A percentile compares a stretch with the other conserved stretches of the same genome.
phyloP scores from a whole-genome alignment of 108 stramenopile species.

The Nitzschia putrida region DNA sequence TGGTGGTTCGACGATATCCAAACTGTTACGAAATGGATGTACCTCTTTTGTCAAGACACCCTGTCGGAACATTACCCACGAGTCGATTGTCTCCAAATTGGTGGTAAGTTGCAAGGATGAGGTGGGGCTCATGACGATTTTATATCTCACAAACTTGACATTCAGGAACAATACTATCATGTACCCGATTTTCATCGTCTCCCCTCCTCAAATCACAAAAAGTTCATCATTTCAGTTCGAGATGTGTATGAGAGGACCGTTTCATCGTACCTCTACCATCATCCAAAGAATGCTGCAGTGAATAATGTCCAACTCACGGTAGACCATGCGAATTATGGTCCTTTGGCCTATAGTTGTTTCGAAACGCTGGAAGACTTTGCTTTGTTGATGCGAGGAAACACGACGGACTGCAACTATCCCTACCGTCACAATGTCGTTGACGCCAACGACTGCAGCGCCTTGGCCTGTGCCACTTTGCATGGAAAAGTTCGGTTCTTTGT shows the following conservation, averaged over 20 bases:
- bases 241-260: slow-evolving; percentile 64
- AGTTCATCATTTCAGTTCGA: slow-evolving; percentile 49
- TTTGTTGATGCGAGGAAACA: slow-evolving; percentile 11
- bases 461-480: slow-evolving; percentile 44
- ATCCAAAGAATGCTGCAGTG: slow-evolving; percentile 25
- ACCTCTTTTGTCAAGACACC: slow-evolving; percentile 29
- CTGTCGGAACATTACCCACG: slow-evolving; percentile 22
- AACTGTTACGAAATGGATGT: slow-evolving; percentile 56
- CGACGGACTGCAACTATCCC: slow-evolving; percentile 45
- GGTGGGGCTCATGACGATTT: slow-evolving; percentile 7
- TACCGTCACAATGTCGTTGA: slow-evolving; percentile 33
- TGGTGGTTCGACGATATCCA: slow-evolving; percentile 61
- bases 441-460: slow-evolving; percentile 19
- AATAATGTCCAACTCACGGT: slow-evolving; percentile 11
- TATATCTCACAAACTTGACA: background rate
- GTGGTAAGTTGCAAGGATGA: slow-evolving; percentile 13
- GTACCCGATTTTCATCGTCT: slow-evolving; percentile 50
- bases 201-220: slow-evolving; percentile 32
- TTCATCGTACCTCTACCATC: slow-evolving; percentile 52
- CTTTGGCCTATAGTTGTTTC: slow-evolving; percentile 45
- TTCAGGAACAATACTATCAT: slow-evolving; percentile 46
- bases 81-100: slow-evolving; percentile 24
- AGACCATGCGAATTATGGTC: slow-evolving; percentile 8
- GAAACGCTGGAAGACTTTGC: slow-evolving; percentile 48
- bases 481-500: slow-evolving; percentile 40